These are phyloP conservation scores for Nematocida sp. DNA, from an alignment of 371 early-diverging fungal genomes.

Conservation along the genomic window DNA sequence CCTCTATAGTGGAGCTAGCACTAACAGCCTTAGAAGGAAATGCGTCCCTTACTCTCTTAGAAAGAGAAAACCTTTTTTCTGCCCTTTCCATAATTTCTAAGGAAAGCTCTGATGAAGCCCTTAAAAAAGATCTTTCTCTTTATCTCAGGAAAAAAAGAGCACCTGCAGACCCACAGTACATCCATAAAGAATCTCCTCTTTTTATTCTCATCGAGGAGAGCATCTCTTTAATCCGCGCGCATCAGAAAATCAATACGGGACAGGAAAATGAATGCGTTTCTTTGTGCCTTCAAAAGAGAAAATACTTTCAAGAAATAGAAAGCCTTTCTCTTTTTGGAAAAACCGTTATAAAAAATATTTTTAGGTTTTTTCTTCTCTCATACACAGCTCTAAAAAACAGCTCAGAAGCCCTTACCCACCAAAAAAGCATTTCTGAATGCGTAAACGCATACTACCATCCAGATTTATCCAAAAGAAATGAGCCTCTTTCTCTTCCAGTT, in stretches of 20 bases:
- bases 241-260: not conserved
- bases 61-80: not conserved
- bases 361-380: not conserved
- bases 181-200: too few relatives aligned
- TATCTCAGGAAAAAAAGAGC: conserved; percentile 38
- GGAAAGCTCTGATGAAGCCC: not conserved
- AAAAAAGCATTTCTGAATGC: not conserved
- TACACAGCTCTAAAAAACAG: not conserved
- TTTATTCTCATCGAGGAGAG: too few relatives aligned
- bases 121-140: conserved; percentile 2
- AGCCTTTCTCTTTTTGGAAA: not conserved
- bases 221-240: too few relatives aligned
- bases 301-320: not conserved
- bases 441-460: not conserved
- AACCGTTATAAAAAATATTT: not conserved
- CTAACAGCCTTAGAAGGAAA: conserved; percentile 6
- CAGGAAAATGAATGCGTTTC: not conserved
- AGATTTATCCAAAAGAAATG: not conserved
- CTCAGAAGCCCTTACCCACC: not conserved
- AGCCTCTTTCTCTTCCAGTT: not conserved
- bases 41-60: conserved; percentile 1
- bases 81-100: not conserved
- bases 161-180: too few relatives aligned
- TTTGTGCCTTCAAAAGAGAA: not conserved
- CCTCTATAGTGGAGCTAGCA: not conserved